phyloP scores from a whole-genome alignment of 805 yeast species.

The Myxozyma vanderwaltii region DNA sequence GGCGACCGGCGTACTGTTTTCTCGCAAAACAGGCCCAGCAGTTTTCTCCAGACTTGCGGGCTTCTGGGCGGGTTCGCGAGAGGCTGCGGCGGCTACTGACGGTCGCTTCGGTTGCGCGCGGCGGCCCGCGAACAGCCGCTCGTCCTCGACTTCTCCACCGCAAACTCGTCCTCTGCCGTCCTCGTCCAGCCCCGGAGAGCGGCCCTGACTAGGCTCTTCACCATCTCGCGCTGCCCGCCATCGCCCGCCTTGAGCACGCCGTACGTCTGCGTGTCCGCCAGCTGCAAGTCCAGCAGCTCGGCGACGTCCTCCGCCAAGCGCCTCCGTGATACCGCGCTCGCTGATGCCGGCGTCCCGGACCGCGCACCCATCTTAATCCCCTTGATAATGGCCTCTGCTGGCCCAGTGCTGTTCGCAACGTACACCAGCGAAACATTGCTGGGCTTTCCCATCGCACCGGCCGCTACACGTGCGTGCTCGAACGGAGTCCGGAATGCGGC shows the following conservation, averaged over 20 bases:
- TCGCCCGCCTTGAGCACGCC: constrained; percentile 14
- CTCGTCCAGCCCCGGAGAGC: constrained; percentile 31
- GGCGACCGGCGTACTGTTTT: constrained; percentile 4
- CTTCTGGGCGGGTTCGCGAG: background rate
- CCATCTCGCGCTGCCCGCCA: constrained; percentile 3
- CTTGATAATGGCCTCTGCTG: constrained; percentile 34
- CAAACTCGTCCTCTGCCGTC: constrained; percentile 25
- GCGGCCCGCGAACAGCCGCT: background rate
- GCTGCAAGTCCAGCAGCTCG: background rate
- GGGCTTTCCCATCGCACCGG: constrained; percentile 18
- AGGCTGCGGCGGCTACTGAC: constrained; percentile 18
- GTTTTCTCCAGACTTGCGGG: too few species aligned
- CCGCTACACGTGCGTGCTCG: constrained; percentile 17
- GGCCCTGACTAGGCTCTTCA: constrained; percentile 22
- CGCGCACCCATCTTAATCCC: constrained; percentile 39
- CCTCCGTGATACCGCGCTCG: constrained; percentile 24
- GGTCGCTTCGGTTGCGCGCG: constrained; percentile 17
- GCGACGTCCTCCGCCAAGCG: constrained; percentile 7
- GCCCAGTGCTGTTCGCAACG: constrained; percentile 31
- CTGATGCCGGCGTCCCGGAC: constrained; percentile 30
- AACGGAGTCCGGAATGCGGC: constrained; percentile 17
- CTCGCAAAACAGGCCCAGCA: background rate
- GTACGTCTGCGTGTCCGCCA: constrained; percentile 7
- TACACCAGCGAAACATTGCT: constrained; percentile 36
- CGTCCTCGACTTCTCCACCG: background rate